Conservation (phyloP, 2,329 filamentous ascomycete genomes). For the Aspergillus novoparasiticus region DNA sequence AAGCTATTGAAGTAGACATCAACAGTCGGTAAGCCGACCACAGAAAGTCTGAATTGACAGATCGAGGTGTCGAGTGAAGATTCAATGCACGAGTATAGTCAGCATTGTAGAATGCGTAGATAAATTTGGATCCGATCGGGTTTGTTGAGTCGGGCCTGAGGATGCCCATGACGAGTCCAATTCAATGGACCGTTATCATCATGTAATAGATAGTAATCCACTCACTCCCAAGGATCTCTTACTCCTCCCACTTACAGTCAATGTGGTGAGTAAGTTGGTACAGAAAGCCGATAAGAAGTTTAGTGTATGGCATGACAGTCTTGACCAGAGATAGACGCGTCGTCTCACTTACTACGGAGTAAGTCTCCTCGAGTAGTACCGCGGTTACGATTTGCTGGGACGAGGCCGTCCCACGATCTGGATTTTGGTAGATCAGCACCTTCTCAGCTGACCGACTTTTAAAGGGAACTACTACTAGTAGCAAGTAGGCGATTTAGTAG, state of each 20-base stretch:
- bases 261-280: not conserved
- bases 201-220: not conserved
- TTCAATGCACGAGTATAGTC: not conserved
- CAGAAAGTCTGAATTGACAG: not conserved
- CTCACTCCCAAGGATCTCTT: not conserved
- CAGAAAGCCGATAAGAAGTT: not conserved
- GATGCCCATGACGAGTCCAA: not conserved
- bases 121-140: not conserved
- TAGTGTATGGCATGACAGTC: not conserved
- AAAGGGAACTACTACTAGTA: not conserved
- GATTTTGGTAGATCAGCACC: conserved; percentile 7
- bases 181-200: not conserved
- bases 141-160: not conserved
- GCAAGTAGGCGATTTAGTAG: not conserved
- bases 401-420: conserved; percentile 9
- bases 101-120: not conserved
- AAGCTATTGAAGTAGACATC: not conserved
- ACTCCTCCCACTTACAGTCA: not conserved
- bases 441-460: conserved; percentile 15
- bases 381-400: not conserved
- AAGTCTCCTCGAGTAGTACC: not conserved
- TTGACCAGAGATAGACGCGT: not conserved
- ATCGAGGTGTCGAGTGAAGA: not conserved
- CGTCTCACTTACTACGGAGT: not conserved
- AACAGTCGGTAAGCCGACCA: not conserved